Evolutionary conservation across 1,284 basidiomycete species (phyloP), one percentile per base, ranked within the genome.

Genomic region (Leccinum holopus): DNA sequence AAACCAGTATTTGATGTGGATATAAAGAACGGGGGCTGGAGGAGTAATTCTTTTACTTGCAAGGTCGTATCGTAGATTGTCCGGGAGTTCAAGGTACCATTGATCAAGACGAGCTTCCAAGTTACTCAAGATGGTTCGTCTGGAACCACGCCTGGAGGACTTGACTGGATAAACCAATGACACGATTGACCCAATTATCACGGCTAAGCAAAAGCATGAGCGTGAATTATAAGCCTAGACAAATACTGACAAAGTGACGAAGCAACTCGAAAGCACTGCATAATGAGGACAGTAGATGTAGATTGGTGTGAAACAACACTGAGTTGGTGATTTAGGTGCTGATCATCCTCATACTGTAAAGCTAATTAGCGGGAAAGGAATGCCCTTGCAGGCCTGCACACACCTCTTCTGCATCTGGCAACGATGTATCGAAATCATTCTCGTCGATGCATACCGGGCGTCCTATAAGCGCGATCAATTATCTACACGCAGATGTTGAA

Each of bases 1-100:
- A 10, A 84, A 85, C 83, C 90, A 92, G 73, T 94, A 94, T 68
- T 90, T 82, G 59, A 92, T 81, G 68, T 95, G 90, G 35, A 94
- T 78, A 56, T 86, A 81, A 25, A 94, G 72, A 32, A 94, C 80
- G 63, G 88, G 86, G 4, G 88, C 86, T 5, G 87, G 81, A 11
- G 87, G 86, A 9, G 79, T 72, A 10, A 74, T 75, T 57, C 82
- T 79, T 66, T 81, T 82, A 65, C 79, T 84, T 14, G 81, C 76
- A 39, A 82, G 73, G 65, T 88, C 85, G 68, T 83, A 88, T 55
- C 81, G 81, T 37, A 95, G 78, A 59, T 81, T 78, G 18, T 89
- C 84, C 0, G 91, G 89, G 14, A 95, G 80, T 41, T 82, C 80
- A 57, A 89, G 81, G 67, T 86, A 88, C 91, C 92, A 94, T 62